Evolutionary conservation across 768 basidiomycete genomes (phyloP), one percentile per base, ranked within the genome.

Genomic region (Lactarius hengduanensis): DNA sequence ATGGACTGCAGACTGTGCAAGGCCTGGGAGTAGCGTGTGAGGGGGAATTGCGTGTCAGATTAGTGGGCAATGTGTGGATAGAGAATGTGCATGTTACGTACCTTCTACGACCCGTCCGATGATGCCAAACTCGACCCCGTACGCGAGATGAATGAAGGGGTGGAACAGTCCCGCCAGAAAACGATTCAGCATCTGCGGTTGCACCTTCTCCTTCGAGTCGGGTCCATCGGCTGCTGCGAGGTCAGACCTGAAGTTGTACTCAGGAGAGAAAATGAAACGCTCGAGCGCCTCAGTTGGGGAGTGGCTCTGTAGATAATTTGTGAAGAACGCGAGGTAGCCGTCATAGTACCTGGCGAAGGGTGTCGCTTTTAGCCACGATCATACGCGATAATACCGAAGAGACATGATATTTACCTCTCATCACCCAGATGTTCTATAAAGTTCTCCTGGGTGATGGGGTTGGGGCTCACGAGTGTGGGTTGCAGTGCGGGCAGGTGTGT

Each of bases 91-190:
- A 45, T 1, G 20, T 6, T 2, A 26, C 64, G 2, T 57, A 86
- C 88, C 89, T 78, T 90, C 87, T 2, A 83, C 84, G 2, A 84
- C 73, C 53, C 87, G 73, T 1, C 87, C 89, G 11, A 83, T 80
- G 38, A 86, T 64, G 11, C 79, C 78, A 66, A 89, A 89, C 72
- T 90, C 89, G 3, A 81, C 73, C 6, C 87, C 88, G 72, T 84
- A 83, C 18, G 87, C 88, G 2, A 77, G 69, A 69, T 89, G 86
- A 58, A 90, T 89, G 47, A 89, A 60, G 0, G 88, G 85, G 70
- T 91, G 89, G 4, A 89, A 32, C 9, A 87, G 70, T 2, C 85
- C 87, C 2, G 78, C 78, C 15, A 86, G 58, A 65, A 86, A 80
- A 11, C 87, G 81, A 53, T 78, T 79, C 30, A 90, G 70, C 85